Conservation (phyloP, 331 rosid species). For the Prunus yedoensis region DNA sequence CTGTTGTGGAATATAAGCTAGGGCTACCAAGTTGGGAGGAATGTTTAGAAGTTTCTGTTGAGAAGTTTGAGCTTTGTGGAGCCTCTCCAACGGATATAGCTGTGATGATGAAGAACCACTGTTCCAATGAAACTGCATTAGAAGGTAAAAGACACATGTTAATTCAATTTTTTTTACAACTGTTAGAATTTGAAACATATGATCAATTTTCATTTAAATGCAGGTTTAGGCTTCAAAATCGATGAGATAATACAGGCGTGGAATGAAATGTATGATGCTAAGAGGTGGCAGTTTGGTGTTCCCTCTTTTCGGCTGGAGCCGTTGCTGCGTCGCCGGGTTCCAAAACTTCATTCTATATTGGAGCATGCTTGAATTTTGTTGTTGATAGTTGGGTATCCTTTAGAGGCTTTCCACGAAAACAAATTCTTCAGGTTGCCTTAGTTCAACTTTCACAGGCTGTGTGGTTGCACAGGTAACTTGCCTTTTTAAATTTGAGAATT, state of each 20-base stretch:
- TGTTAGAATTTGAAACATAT: constrained; percentile 17
- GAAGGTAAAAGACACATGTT: constrained; percentile 57
- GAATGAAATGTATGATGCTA: constrained; percentile 97
- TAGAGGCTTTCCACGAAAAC: constrained; percentile 7
- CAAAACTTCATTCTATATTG: constrained; percentile 75
- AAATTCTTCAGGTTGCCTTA: constrained; percentile 20
- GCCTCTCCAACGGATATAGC: constrained; percentile 88
- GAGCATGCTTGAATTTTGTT: constrained; percentile 49
- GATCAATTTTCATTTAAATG: constrained; percentile 13
- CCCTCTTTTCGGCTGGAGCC: constrained; percentile 97
- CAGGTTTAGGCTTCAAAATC: constrained; percentile 87
- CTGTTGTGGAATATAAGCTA: constrained; percentile 79
- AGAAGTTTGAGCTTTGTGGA: constrained; percentile 93
- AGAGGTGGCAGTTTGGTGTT: constrained; percentile 90
- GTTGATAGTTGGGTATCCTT: constrained; percentile 15
- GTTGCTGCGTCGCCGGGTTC: constrained; percentile 87
- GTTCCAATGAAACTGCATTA: constrained; percentile 72
- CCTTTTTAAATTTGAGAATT: background rate
- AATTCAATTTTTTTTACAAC: constrained; percentile 1
- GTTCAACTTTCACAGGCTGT: constrained; percentile 29
- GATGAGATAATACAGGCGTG: constrained; percentile 94
- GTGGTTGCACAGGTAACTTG: constrained; percentile 16
- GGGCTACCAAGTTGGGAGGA: constrained; percentile 96
- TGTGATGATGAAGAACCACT: constrained; percentile 89
- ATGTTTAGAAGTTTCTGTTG: constrained; percentile 86